Base-by-base conservation (phyloP, 495 filamentous ascomycete species). In the Tuber magnatum region DNA sequence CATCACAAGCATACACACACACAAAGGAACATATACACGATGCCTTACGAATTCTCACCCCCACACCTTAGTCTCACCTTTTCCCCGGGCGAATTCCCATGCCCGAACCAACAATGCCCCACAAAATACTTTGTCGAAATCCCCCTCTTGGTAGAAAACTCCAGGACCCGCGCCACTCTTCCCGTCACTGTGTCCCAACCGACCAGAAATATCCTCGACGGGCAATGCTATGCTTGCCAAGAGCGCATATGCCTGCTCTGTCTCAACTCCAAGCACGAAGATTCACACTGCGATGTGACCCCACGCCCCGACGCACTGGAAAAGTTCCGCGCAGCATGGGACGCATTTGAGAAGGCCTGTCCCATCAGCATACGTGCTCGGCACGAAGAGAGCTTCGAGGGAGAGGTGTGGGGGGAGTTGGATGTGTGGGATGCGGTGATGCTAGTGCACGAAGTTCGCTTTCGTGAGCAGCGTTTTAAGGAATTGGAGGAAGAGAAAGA, bases 401-500 rank as follows among this genome's bases (percentile, higher is more conserved):
- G 18, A 8, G 39, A 40, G 38, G 65, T 40, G 20, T 14, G 16
- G 24, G 72, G 72, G 56, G 48, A 73, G 20, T 32, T 73, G 42
- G 39, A 48, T n/a, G 38, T 20, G 16, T 65, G 39, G 48, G 72
- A 39, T 68, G 42, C 69, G 0, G n/a, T 40, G 24, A 71, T 38
- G 61, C 28, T 73, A 0, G 72, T 68, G 56, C 51, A 65, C 35
- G 56, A 1, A 14, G 56, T 40, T 56, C 43, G 39, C 28, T 2
- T 14, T 9, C 28, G 38, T 22, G 56, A 68, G 48, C 0, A n/a
- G 48, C 48, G 61, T 18, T 51, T 38, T 20, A 68, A 32, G n/a
- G 72, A 68, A 40, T 43, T 40, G 56, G 48, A 68, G 42, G 61
- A 74, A 35, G 69, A n/a, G 73, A 41, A 10, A n/a, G 22, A 24